Evolutionary conservation across 1,284 basidiomycete genomes (phyloP), one percentile per base, ranked within the genome.

Genomic region (Coniophora puteana): DNA sequence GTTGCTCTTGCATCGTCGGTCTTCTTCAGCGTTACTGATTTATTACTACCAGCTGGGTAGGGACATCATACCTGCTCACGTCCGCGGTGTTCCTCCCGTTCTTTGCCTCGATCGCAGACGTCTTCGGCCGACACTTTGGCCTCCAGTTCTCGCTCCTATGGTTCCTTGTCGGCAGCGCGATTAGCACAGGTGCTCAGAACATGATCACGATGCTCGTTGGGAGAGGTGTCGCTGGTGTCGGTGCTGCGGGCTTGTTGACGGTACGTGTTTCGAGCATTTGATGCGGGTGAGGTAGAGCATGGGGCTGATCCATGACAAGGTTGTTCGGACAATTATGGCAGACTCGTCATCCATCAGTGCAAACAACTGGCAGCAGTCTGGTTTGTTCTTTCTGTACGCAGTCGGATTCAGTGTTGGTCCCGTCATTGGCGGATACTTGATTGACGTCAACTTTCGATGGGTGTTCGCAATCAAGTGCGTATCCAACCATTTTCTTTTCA

Each of bases 381-480:
- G 66, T 37, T 25, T 73, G 17, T 69, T 72, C 46, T 29, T 71
- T 4, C 59, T 76, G 2, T 76, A 71, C 52, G 39, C 63, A 0
- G 43, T 72, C 23, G 72, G 74, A 0, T 75, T 61, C 42, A 63
- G 56, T 32, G 40, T 68, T 4, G 74, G 74, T 0, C 74, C 74
- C 0, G 52, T 67, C 34, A 68, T 74, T 34, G 74, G 74, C 4
- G 75, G 74, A 4, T 62, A 47, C 18, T 51, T 76, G 5, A 55
- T 66, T 4, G 49, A 49, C 2, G 52, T 66, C 6, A 67, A 57
- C 34, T 76, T 71, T 52, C 65, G 74, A 22, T 77, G 73, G 73
- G 66, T 76, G 12, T 77, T 76, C 43, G 74, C 67, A 3, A 76
- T 76, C 59, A 76, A 76, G 72, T 72, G 38, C 46, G 68, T 45